Evolutionary conservation across 306 rosid genomes (phyloP).

Genomic region (Crotalaria pallida): DNA sequence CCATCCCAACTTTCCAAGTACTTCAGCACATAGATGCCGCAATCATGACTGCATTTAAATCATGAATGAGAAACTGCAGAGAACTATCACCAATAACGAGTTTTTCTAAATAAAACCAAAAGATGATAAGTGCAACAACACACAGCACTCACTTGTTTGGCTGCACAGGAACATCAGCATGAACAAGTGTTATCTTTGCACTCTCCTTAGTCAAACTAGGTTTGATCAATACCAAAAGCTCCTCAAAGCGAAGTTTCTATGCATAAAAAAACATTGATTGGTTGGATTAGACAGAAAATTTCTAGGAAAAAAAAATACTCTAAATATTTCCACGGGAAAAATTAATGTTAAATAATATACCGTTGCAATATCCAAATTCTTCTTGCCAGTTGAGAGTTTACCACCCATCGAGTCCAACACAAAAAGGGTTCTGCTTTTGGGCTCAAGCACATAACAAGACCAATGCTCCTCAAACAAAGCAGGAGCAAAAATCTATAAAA

Average conservation of each 20-base stretch:
- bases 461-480: constrained; percentile 19
- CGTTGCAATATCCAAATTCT: constrained; percentile 24
- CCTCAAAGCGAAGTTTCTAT: constrained; percentile 25
- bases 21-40: constrained; percentile 24
- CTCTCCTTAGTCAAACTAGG: constrained; percentile 8
- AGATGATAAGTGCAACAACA: not conserved
- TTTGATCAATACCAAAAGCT: constrained; percentile 5
- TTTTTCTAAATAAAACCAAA: not conserved
- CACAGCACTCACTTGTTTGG: constrained; percentile 6
- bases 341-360: not conserved
- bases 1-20: constrained; percentile 26
- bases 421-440: not conserved
- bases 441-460: constrained; percentile 17
- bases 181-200: constrained; percentile 11
- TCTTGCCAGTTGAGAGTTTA: not conserved
- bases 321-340: not conserved
- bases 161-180: constrained; percentile 19
- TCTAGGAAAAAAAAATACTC: not conserved
- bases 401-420: constrained; percentile 15
- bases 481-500: constrained; percentile 19
- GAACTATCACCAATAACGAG: not conserved
- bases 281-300: not conserved
- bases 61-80: not conserved
- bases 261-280: not conserved
- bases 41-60: constrained; percentile 15